phyloP scores from a whole-genome alignment of 225 moss, liverwort and hornwort genomes.

The Polytrichum formosum region DNA sequence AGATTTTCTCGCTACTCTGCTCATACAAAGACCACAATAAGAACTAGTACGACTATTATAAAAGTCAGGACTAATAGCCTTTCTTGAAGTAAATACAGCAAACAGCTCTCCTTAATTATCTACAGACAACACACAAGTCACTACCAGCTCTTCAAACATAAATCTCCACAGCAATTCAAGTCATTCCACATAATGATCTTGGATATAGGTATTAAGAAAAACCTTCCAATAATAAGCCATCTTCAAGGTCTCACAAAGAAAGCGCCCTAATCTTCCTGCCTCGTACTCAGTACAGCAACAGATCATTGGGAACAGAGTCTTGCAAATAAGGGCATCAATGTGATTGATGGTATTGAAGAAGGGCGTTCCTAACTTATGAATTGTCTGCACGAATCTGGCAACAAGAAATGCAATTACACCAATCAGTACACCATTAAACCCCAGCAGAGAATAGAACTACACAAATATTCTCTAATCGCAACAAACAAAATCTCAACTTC shows the following conservation, averaged over 20 bases:
- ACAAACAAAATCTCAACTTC: too few relatives aligned
- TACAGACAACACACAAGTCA: too few relatives aligned
- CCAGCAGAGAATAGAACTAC: too few relatives aligned
- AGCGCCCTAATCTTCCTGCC: slow-evolving; percentile 92
- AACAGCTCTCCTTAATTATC: too few relatives aligned
- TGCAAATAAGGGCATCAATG: slow-evolving; percentile 96
- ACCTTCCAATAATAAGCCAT: slow-evolving; percentile 99
- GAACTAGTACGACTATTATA: slow-evolving; percentile 2
- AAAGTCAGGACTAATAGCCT: too few relatives aligned
- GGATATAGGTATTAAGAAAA: slow-evolving; percentile 5
- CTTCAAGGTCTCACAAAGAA: slow-evolving; percentile 93
- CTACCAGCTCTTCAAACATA: too few relatives aligned
- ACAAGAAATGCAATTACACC: slow-evolving; percentile 23
- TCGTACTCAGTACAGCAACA: slow-evolving; percentile 99
- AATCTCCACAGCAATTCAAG: too few relatives aligned
- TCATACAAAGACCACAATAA: slow-evolving; percentile 21
- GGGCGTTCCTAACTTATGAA: slow-evolving; percentile 90
- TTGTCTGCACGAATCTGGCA: slow-evolving; percentile 91
- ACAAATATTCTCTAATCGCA: too few relatives aligned
- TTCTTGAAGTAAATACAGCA: too few relatives aligned
- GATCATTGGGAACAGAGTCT: slow-evolving; percentile 97
- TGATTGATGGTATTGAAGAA: slow-evolving; percentile 99
- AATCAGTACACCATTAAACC: not conserved
- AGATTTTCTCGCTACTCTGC: slow-evolving; percentile 89
- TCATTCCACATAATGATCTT: too few relatives aligned